Conservation (phyloP, 2,329 filamentous ascomycete species). For the Hawksworthiomyces lignivorus region DNA sequence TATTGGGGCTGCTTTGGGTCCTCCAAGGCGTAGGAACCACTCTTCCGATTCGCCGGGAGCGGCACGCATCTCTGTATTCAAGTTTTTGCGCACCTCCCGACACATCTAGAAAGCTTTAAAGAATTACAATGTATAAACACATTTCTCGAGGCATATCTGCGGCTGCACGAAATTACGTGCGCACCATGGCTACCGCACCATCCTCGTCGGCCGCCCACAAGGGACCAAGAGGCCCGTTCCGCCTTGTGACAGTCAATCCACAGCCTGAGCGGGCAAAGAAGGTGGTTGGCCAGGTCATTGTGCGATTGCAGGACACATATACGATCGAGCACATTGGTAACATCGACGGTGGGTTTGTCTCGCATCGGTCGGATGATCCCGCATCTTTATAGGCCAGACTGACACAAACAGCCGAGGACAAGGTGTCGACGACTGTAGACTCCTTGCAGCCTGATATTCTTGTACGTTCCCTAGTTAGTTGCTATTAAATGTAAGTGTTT, state of each 20-base stretch:
- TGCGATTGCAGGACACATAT: slow-evolving; percentile 55
- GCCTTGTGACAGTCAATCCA: slow-evolving; percentile 61
- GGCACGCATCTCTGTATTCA: too few species aligned
- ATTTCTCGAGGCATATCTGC: too few species aligned
- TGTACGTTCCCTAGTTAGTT: slow-evolving; percentile 1
- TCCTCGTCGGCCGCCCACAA: not conserved
- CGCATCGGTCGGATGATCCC: not conserved
- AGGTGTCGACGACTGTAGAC: not conserved
- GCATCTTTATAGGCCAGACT: too few species aligned
- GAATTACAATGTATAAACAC: too few species aligned
- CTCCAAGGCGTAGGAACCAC: too few species aligned
- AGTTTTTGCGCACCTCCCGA: too few species aligned
- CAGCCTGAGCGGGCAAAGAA: slow-evolving; percentile 56
- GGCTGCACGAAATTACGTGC: not conserved
- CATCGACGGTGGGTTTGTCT: slow-evolving; percentile 40
- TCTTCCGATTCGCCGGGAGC: too few species aligned
- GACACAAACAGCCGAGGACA: slow-evolving; percentile 5
- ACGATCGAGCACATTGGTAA: slow-evolving; percentile 56
- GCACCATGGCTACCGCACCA: not conserved
- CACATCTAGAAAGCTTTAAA: too few species aligned
- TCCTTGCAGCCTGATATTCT: slow-evolving; percentile 7
- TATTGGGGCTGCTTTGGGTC: too few species aligned
- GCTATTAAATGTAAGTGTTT: too few species aligned
- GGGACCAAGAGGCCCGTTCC: slow-evolving; percentile 50
- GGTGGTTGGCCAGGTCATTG: slow-evolving; percentile 52